Base-by-base conservation (phyloP, 192 early-diverging fungal genomes). In the Paraglomus brasilianum region DNA sequence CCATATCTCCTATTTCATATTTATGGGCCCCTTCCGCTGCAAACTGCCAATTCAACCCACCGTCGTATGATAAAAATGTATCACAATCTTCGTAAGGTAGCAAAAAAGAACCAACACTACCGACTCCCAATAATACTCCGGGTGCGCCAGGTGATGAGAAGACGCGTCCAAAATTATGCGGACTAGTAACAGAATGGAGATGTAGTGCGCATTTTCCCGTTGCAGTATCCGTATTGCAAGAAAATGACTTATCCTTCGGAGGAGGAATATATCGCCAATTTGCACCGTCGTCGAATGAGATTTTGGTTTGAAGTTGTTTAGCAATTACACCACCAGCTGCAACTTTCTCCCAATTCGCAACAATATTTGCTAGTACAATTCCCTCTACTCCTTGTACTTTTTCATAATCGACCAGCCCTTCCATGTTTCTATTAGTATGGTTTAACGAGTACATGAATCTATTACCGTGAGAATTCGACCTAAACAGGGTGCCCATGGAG, bases 61-160 rank as follows among this genome's bases (percentile, higher is more conserved):
- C 91, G 74, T 98, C 94, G 40, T 82, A 78, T 4, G 92, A 93
- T 45, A 98, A 55, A 57, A 93, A 98, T 0, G 92, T 95, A 69
- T 95, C 93, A 66, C 91, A 88, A 24, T 89, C 80, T 36, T 83
- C 81, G 76, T 91, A 94, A 3, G 83, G 79, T 22, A 83, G 51
- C 10, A 97, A 80, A 57, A 86, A 78, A 0, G 78, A 39, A 21
- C 95, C 94, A 10, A 94, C 95, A 64, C 80, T 91, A 19, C 96
- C 96, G 19, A 97, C 92, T 42, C 93, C 96, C 80, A 96, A 73
- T n/a, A 97, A 73, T 10, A 94, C 79, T 52, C 96, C 96, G 7
- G 93, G 84, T 44, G 93, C 87, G 6, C 86, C 78, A 15, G 76
- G 68, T 1, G 88, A 83, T 19, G 90, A 89, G 72, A 91, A 94